Base-by-base conservation (phyloP, 1,139 yeast genomes). In the Debaryomycetaceae sp. region DNA sequence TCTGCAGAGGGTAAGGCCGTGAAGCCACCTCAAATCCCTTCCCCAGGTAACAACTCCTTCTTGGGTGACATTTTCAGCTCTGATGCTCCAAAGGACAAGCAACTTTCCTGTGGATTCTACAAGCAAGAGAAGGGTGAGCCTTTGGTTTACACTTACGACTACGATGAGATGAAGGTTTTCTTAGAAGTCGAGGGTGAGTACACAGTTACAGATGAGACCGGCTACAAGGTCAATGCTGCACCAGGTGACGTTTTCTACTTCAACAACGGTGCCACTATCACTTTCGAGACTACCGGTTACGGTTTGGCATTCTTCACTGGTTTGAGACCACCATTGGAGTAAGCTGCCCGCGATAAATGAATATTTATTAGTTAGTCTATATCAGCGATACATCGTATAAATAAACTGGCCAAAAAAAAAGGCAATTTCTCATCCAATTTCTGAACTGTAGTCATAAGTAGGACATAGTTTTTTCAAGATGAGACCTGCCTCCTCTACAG, bases 241-340 rank as follows among this genome's bases (percentile, higher is more conserved):
- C 83, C 83, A 41, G 85, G 85, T 44, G 88, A 82, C 51, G 83
- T 79, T n/a, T 73, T 82, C 53, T 81, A 74, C 71, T 80, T 82
- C 66, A 72, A 70, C 48, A 79, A 79, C 58, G 87, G 87, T 24
- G 67, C 80, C 44, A 81, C 86, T 41, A 76, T 82, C 53, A 82
- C 87, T 35, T 82, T 82, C 55, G 72, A 75, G 53, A 75, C 84
- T 45, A 75, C 81, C 41, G 87, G 83, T 38, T 80, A 79, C 50
- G 87, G 81, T 28, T 70, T 74, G 47, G 80, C 84, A 44, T 82
- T 78, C 72, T 82, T 78, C 67, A 70, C 76, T 44, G 87, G 87
- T 47, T 74, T 78, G 59, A 75, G 87, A 69, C 75, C 81, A 51
- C 55, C 26, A 22, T 22, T 22, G 26, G 11, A 8, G 7, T 22